Evolutionary conservation across 2,329 filamentous ascomycete genomes (phyloP).

Genomic region (Daldinia sp.): DNA sequence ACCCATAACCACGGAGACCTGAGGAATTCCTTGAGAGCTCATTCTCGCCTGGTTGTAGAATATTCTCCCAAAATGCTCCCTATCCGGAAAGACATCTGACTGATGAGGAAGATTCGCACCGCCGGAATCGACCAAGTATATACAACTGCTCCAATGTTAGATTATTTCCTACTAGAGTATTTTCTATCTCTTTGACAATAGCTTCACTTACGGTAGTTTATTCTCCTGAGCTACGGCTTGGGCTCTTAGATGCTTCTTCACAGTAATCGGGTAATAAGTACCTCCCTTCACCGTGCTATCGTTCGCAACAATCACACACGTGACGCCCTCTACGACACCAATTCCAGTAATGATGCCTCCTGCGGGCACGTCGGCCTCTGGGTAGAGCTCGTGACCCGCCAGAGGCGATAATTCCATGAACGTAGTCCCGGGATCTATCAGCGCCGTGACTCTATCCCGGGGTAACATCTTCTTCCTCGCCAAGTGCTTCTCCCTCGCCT

Average conservation of each 20-base stretch:
- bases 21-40: conserved; percentile 88
- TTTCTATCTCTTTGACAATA: background rate
- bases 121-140: conserved; percentile 96
- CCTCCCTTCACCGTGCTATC: conserved; percentile 98
- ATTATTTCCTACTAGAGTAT: conserved; percentile 8
- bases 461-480: conserved; percentile 94
- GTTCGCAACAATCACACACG: conserved; percentile 93
- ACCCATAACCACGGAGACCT: conserved; percentile 96
- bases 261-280: conserved; percentile 96
- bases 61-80: conserved; percentile 94
- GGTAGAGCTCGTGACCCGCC: conserved; percentile 87
- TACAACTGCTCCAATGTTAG: conserved; percentile 67
- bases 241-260: conserved; percentile 95
- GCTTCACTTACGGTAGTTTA: conserved; percentile 68
- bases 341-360: conserved; percentile 94
- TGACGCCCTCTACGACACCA: conserved; percentile 88
- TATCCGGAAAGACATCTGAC: conserved; percentile 94
- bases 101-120: conserved; percentile 96
- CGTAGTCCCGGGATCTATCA: conserved; percentile 88
- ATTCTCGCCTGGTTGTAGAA: conserved; percentile 98
- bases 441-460: conserved; percentile 84
- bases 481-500: conserved; percentile 88
- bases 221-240: conserved; percentile 94
- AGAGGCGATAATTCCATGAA: conserved; percentile 96
- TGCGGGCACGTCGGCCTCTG: conserved; percentile 86